Base-by-base conservation (phyloP, 2,329 filamentous ascomycete species). In the Pseudocercospora vitis region DNA sequence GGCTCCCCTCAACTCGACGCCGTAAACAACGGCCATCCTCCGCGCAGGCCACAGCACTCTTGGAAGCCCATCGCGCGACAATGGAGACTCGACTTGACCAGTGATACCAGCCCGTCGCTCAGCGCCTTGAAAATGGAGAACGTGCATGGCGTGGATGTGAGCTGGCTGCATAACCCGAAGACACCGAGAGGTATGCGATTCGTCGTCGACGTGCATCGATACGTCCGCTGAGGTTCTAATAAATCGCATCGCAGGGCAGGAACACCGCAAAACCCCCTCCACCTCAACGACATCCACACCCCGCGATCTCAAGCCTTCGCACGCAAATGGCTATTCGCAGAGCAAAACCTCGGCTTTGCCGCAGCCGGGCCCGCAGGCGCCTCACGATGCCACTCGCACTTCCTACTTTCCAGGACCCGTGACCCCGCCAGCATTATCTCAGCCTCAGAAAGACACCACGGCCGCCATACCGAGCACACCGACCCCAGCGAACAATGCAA, bases 101-200 rank as follows among this genome's bases (percentile, higher is more conserved):
- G 54, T 52, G 40, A 50, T 50, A 52, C 32, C 48, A 50, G 45
- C 53, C 57, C 45, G 53, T 48, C 51, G 21, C 42, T 57, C 50
- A 24, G 50, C 46, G 44, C 52, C 19, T 26, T 49, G 40, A 55
- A 49, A 35, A 63, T 63, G 60, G 58, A 61, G 57, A 52, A 48
- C 28, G 53, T 63, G 26, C 60, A 63, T 50, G 60, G 60, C 21
- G 58, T 63, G 35, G 56, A 60, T 35, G 58, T 63, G 44, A 56
- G 56, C 46, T 63, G 58, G 58, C 40, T 60, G 45, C 56, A 56
- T 47, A 54, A 55, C 45, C 50, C 53, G 32, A 58, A 57, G 46
- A 35, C 21, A 26, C 46, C 47, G 39, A 57, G 55, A 53, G 56
- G 58, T 59, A 48, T 50, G 55, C 53, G 18, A 28, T 12, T 42